Evolutionary conservation across 2,329 filamentous ascomycete species (phyloP).

Genomic region (Trichoderma arundinaceum): DNA sequence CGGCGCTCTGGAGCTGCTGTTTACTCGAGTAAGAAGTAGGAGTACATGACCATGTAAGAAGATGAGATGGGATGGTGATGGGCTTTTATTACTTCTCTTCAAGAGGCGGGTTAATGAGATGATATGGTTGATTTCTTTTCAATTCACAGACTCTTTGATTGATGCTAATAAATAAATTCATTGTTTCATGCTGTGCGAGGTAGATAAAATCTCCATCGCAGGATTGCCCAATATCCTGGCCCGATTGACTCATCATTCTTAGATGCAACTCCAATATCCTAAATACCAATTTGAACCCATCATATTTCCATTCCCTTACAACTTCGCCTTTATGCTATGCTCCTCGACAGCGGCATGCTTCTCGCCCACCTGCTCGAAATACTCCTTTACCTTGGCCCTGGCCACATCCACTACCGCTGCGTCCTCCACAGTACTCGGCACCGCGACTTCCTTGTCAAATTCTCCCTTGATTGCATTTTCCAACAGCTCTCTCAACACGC

Average conservation of each 20-base stretch:
- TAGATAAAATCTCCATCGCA: neutral
- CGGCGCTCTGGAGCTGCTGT: too few species aligned
- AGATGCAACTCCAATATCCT: neutral
- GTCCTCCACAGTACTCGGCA: constrained; percentile 89
- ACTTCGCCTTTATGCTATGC: constrained; percentile 56
- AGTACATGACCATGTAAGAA: too few species aligned
- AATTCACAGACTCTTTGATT: too few species aligned
- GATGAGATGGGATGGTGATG: too few species aligned
- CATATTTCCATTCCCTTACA: constrained; percentile 44
- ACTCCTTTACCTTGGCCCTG: constrained; percentile 71
- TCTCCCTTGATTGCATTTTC: constrained; percentile 80
- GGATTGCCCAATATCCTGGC: neutral
- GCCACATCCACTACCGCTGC: constrained; percentile 74
- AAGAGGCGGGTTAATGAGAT: too few species aligned
- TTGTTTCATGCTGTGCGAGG: neutral
- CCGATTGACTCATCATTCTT: neutral
- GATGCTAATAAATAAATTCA: neutral
- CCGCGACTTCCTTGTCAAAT: constrained; percentile 71
- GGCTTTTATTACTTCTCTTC: too few species aligned
- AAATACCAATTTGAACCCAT: neutral
- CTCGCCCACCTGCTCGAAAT: constrained; percentile 65
- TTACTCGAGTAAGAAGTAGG: too few species aligned
- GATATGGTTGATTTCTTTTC: too few species aligned
- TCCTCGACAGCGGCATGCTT: constrained; percentile 53
- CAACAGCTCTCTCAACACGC: constrained; percentile 80